Base-by-base conservation (phyloP, 257 asterid species). In the Salvia hispanica region DNA sequence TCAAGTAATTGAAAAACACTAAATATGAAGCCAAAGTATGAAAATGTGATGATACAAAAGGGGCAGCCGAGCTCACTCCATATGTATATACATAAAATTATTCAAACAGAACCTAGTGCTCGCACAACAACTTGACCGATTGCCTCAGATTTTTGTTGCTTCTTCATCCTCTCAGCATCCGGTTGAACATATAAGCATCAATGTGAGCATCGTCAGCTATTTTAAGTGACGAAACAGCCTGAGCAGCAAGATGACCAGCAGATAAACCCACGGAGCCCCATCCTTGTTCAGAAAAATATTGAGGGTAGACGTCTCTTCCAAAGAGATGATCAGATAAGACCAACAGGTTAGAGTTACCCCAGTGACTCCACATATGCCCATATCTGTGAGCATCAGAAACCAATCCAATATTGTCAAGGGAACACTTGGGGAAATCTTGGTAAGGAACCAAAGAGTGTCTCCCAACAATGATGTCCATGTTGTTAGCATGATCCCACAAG, bases 191-290 rank as follows among this genome's bases (percentile, higher is more conserved):
- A 68, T 78, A 93, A 50, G 56, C 72, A 61, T 74, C 81, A 1
- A 78, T 68, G 9, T 76, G 48, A 43, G 73, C 67, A 62, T 83
- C 80, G 50, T 78, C 85, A 42, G 79, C 81, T 57, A 83, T 75
- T 51, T 67, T 72, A 51, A 77, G 83, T 5, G 85, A 76, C 12
- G 83, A 73, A 64, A 83, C 71, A 39, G 83, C 84, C 73, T 65
- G 74, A 13, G 81, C 82, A 68, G 79, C 78, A 70, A 78, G 72
- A 69, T 73, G 25, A 25, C 64, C 80, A 31, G 93, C 90, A 31
- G 96, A 84, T 16, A 89, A 69, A 43, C 79, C 88, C n/a, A 81
- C 61, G 55, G 72, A 40, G 9, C 71, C 84, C 84, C 84, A 80
- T 31, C 73, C 73, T 34, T 79, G 79, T 21, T 65, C 72, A 34